Conservation (phyloP, 495 filamentous ascomycete species). For the Penicillium cosmopolitanum region DNA sequence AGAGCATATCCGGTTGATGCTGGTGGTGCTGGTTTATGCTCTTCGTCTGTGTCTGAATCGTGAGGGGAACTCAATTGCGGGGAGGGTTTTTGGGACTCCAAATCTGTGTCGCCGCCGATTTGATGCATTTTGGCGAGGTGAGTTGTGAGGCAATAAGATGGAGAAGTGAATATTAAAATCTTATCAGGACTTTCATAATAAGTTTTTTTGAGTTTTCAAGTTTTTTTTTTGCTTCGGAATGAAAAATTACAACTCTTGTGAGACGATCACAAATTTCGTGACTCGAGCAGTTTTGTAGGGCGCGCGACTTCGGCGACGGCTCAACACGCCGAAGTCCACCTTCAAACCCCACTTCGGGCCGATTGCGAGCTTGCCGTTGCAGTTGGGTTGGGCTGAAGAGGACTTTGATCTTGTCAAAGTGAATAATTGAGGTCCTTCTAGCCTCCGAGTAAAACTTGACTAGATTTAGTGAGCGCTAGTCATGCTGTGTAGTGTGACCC, state of each 20-base stretch:
- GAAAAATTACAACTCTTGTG: background rate
- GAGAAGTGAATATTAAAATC: background rate
- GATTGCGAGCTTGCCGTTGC: background rate
- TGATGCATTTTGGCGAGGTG: constrained; percentile 13
- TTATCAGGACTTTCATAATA: background rate
- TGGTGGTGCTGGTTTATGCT: constrained; percentile 16
- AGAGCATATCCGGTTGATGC: constrained; percentile 30
- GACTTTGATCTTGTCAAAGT: background rate
- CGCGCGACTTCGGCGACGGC: background rate
- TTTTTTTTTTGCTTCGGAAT: background rate
- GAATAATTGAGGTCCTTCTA: background rate
- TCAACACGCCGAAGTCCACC: constrained; percentile 1
- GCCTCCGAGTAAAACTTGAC: background rate
- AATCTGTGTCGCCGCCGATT: constrained; percentile 12
- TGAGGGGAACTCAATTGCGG: constrained; percentile 22
- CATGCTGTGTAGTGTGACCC: no score
- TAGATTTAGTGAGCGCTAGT: background rate
- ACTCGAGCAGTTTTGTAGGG: background rate
- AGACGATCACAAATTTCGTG: constrained; percentile 1
- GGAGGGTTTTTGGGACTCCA: constrained; percentile 29
- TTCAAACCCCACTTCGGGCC: constrained; percentile 3
- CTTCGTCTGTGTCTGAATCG: constrained; percentile 23
- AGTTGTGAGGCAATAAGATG: background rate
- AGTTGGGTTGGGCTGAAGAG: constrained; percentile 1
- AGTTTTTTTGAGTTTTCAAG: no score